A percentile compares a stretch with the other conserved stretches of the same genome.
These are phyloP conservation scores for Polytrichum commune DNA, from an alignment of 225 moss, liverwort and hornwort species.

Conservation along the genomic window DNA sequence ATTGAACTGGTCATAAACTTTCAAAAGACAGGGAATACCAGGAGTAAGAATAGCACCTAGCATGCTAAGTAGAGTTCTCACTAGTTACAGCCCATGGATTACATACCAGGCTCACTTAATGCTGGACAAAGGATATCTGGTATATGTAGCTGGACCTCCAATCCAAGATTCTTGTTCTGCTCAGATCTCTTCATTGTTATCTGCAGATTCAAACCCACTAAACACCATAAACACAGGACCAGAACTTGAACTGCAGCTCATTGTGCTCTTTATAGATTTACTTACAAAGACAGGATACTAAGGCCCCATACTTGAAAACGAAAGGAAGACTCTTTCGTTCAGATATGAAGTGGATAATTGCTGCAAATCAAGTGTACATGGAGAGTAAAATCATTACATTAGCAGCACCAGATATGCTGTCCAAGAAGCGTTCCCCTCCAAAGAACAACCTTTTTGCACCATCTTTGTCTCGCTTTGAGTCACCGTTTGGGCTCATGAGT, in stretches of 20 bases:
- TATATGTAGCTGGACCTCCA: conserved; percentile 89
- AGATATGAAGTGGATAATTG: too few relatives aligned
- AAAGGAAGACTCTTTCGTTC: too few relatives aligned
- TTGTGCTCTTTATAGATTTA: too few relatives aligned
- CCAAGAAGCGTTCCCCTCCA: conserved; percentile 94
- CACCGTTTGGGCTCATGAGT: conserved; percentile 54
- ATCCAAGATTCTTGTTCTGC: conserved; percentile 80
- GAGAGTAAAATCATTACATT: conserved; percentile 43
- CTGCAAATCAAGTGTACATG: not conserved
- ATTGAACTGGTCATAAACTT: too few relatives aligned
- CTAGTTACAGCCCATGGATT: too few relatives aligned
- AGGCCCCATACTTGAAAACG: too few relatives aligned
- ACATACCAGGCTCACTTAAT: conserved; percentile 91
- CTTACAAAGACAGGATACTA: too few relatives aligned
- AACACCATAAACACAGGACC: not conserved
- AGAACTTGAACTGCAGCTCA: not conserved
- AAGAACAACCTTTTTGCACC: conserved; percentile 91
- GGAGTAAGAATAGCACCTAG: too few relatives aligned
- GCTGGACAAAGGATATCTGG: conserved; percentile 89
- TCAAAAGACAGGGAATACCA: too few relatives aligned
- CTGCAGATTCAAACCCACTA: conserved; percentile 31
- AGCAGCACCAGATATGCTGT: conserved; percentile 89
- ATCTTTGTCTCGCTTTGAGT: conserved; percentile 72
- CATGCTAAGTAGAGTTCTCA: too few relatives aligned
- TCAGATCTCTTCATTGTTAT: conserved; percentile 93